A percentile compares a stretch with the other conserved stretches of the same genome.
Conservation (phyloP, 148 eudicot species). For the Rheum nobile region DNA sequence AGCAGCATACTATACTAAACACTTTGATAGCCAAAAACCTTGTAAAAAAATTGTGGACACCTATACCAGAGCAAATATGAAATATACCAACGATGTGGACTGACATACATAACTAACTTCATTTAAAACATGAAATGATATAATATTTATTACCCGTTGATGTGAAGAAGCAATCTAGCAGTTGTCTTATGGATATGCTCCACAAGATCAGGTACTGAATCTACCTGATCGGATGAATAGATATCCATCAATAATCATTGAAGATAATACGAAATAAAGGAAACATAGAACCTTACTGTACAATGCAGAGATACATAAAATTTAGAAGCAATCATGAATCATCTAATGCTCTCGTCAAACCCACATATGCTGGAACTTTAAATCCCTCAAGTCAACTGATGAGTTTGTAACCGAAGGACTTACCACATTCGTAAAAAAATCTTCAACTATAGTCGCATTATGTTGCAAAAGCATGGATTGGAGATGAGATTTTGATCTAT, state of each 20-base stretch:
- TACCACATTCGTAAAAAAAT: slow-evolving; percentile 78
- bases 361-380: neutral
- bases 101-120: neutral
- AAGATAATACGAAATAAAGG: neutral
- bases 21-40: neutral
- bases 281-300: neutral
- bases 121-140: neutral
- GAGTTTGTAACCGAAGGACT: slow-evolving; percentile 6
- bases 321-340: neutral
- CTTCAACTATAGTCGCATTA: slow-evolving; percentile 71
- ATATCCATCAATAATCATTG: neutral
- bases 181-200: slow-evolving; percentile 85
- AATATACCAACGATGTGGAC: neutral
- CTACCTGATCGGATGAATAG: slow-evolving; percentile 47
- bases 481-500: slow-evolving; percentile 84
- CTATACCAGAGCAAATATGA: neutral
- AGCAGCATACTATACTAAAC: neutral
- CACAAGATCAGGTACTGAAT: slow-evolving; percentile 77
- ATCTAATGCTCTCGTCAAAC: neutral
- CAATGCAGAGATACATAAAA: neutral
- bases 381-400: neutral
- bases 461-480: slow-evolving; percentile 73
- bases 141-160: slow-evolving; percentile 58
- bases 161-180: slow-evolving; percentile 79
- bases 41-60: neutral